Evolutionary conservation across 2,329 filamentous ascomycete genomes (phyloP), one percentile per base, ranked within the genome.

Genomic region (Stemphylium beticola): DNA sequence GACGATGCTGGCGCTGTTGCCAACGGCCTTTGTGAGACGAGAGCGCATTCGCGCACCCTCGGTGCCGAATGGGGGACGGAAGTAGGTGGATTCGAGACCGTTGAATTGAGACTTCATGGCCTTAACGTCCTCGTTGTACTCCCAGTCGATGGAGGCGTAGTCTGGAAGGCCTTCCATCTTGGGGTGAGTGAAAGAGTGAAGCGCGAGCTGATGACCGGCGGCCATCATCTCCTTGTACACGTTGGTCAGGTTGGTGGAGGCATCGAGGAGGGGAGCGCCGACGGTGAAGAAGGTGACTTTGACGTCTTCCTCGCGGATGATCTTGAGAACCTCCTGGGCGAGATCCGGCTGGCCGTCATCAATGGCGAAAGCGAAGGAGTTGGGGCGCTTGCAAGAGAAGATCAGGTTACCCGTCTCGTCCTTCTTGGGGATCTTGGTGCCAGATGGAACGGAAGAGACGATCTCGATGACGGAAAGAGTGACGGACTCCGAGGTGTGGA

Each of bases 261-360:
- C 55, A 66, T 89, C 85, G 14, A 84, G 76, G 0, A 90, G 78
- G 1, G 86, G 85, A 1, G 82, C 80, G 9, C 87, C 87, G 38
- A 90, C 86, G 32, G 86, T 88, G 76, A 90, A 90, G 73, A 90
- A 90, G 1, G 87, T 90, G 3, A 88, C 87, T 60, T 85, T 82
- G 63, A 90, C 85, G 49, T 77, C 72, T 46, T 86, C 87, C 17
- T 83, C 81, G 17, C 83, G 80, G 63, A 90, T 77, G 48, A 87
- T 85, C 36, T 81, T 75, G 75, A 88, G 83, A 17, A 89, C 84
- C 58, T 83, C 74, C 72, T 85, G 81, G 1, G 86, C 86, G 52
- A 83, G 80, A 31, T 75, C 66, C 41, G 87, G 87, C 45, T 83
- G 78, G 18, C 87, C 87, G 69, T 90, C 87, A 67, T 90, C 87